Evolutionary conservation across 805 yeast species (phyloP).

Genomic region (Candida corydali): DNA sequence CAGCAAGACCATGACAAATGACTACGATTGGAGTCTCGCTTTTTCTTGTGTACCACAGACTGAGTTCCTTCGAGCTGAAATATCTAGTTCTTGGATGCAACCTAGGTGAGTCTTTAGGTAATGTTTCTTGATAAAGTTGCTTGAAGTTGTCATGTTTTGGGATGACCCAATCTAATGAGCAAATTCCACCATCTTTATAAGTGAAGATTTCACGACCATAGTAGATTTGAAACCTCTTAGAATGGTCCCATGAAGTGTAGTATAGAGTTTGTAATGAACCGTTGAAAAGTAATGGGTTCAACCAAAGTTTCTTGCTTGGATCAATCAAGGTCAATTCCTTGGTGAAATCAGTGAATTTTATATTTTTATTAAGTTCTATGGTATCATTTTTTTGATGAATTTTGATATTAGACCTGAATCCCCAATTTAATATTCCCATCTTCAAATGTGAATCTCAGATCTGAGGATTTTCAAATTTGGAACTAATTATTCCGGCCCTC

Average conservation of each 20-base stretch:
- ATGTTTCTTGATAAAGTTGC: constrained; percentile 21
- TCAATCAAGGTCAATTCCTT: constrained; percentile 18
- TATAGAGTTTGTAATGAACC: constrained; percentile 79
- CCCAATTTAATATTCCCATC: constrained; percentile 27
- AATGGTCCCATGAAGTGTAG: constrained; percentile 52
- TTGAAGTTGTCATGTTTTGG: constrained; percentile 26
- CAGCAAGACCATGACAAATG: constrained; percentile 72
- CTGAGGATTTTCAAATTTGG: not conserved
- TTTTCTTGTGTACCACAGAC: constrained; percentile 13
- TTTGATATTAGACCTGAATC: constrained; percentile 31
- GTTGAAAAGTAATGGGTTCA: constrained; percentile 61
- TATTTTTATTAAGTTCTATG: constrained; percentile 9
- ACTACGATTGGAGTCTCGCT: constrained; percentile 55
- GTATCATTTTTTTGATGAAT: constrained; percentile 21
- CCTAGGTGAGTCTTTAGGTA: constrained; percentile 31
- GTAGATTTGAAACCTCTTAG: constrained; percentile 51
- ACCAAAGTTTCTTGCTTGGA: constrained; percentile 37
- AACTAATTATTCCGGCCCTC: too few relatives aligned
- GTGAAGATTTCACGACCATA: constrained; percentile 69
- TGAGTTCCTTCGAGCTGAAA: constrained; percentile 44
- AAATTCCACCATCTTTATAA: constrained; percentile 64
- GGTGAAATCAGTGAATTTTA: constrained; percentile 15
- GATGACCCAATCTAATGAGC: constrained; percentile 72
- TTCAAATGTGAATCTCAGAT: not conserved
- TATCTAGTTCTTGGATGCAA: constrained; percentile 54